Evolutionary conservation across 148 eudicot species (phyloP).

Genomic region (Limonium bicolor): DNA sequence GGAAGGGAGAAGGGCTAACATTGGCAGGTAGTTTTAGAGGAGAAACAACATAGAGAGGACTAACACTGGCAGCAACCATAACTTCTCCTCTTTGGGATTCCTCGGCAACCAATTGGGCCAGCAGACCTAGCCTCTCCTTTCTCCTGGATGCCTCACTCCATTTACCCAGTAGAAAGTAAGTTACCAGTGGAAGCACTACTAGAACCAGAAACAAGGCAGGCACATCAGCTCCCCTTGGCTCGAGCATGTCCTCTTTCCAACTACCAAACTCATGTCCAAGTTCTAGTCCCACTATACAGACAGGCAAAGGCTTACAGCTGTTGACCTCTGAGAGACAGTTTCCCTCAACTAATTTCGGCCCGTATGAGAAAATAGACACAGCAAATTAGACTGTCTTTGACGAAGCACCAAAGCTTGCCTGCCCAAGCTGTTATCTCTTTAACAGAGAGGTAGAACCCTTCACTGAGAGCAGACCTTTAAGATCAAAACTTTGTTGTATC

Average conservation of each 20-base stretch:
- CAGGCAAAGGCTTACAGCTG: too few species aligned
- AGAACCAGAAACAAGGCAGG: conserved; percentile 66
- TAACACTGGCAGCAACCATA: conserved; percentile 38
- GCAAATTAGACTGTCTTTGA: too few species aligned
- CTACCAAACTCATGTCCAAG: conserved; percentile 76
- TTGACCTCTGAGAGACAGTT: too few species aligned
- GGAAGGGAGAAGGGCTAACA: too few species aligned
- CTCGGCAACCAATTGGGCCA: conserved; percentile 40
- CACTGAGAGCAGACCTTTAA: too few species aligned
- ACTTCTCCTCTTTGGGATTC: conserved; percentile 44
- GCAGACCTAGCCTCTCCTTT: conserved; percentile 46
- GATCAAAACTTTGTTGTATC: too few species aligned
- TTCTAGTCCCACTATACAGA: conserved; percentile 8
- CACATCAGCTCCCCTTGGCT: conserved; percentile 85
- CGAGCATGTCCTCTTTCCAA: conserved; percentile 90
- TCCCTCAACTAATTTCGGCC: too few species aligned
- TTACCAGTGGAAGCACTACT: conserved; percentile 67
- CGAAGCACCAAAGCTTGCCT: too few species aligned
- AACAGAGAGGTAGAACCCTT: too few species aligned
- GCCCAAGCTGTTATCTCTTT: too few species aligned
- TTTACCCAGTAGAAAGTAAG: conserved; percentile 75
- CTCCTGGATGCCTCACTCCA: conserved; percentile 66
- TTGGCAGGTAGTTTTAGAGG: too few species aligned
- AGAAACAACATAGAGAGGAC: conserved; percentile 38
- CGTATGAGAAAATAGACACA: too few species aligned